Conservation (phyloP, 75 land plant species). For the Pinus taeda region DNA sequence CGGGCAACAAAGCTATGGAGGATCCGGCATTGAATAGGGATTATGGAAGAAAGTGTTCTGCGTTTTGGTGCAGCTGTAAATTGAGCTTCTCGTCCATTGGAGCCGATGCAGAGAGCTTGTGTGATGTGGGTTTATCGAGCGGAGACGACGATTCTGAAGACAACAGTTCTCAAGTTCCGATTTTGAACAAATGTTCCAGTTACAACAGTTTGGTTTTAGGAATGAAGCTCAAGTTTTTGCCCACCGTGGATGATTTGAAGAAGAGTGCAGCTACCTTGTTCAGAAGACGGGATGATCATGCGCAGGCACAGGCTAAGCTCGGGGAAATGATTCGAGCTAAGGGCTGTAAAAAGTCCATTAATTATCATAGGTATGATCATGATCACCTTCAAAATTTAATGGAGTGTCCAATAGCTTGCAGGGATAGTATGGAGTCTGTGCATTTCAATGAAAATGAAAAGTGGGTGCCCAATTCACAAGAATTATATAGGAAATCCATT, state of each 20-base stretch:
- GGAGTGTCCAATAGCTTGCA: not conserved
- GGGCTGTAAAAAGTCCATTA: not conserved
- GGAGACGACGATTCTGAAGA: too few species aligned
- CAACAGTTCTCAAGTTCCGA: not conserved
- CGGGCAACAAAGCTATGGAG: not conserved
- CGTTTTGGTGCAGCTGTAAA: too few species aligned
- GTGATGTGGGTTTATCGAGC: not conserved
- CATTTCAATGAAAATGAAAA: not conserved
- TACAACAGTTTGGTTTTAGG: not conserved
- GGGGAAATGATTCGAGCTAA: not conserved
- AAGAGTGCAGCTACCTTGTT: too few species aligned
- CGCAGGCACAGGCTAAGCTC: too few species aligned
- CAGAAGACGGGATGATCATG: too few species aligned
- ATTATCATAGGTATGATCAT: not conserved
- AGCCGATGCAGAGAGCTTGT: not conserved
- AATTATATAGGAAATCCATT: not conserved
- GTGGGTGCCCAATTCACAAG: not conserved
- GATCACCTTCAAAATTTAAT: not conserved
- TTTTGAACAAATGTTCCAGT: not conserved
- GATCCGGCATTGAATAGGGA: too few species aligned
- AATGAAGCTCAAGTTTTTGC: conserved; percentile 1
- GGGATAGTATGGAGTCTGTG: too few species aligned
- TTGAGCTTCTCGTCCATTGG: not conserved
- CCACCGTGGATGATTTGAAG: not conserved
- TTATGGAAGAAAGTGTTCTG: too few species aligned